Evolutionary conservation across 225 moss, liverwort and hornwort genomes (phyloP), one percentile per base, ranked within the genome.

Genomic region (Lunularia cruciata): DNA sequence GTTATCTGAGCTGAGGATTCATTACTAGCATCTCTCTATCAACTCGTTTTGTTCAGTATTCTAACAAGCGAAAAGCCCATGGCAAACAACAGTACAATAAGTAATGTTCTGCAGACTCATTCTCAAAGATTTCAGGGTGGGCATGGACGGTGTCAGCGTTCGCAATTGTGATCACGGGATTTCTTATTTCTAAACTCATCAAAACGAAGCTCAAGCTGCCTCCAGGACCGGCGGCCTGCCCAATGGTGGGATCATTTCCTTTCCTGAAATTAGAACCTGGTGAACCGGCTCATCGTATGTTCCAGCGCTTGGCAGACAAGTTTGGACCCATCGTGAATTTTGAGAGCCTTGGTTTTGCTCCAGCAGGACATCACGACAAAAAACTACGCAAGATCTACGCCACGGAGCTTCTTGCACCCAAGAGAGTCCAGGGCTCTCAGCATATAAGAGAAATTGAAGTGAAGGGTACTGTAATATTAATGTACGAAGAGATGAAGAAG

Each of bases 201-300:
- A n/a, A n/a, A n/a, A n/a, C 46, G 46, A 28, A 47, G 46, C 46
- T 47, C 14, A 65, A 65, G 45, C 65, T 65, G 0, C 65, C 65
- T 0, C 65, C 65, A 0, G 46, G 65, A 0, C 65, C 65, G 5
- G 46, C 28, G 26, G 65, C 13, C 0, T 65, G 32, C 9, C 65
- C 65, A 7, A 28, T 65, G 1, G 65, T 65, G 6, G 65, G 65
- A 47, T 47, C 46, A 0, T 47, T 65, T 4, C 65, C 65, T 19
- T 31, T 65, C 0, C 46, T 65, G 27, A 47, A 47, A 47, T 27
- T 31, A 16, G 4, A 28, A 1, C 65, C 65, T 3, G 46, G 63
- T 3, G 63, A 64, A 18, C 63, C 63, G 16, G 42, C 43, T 30
- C 47, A 65, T 47, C 65, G 33, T 18, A 47, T 47, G 46, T 65